Percentiles rank a stretch among this genome's conserved stretches.
These are phyloP conservation scores for Ceriops decandra DNA, from an alignment of 345 rosid genomes.

Conservation along the genomic window DNA sequence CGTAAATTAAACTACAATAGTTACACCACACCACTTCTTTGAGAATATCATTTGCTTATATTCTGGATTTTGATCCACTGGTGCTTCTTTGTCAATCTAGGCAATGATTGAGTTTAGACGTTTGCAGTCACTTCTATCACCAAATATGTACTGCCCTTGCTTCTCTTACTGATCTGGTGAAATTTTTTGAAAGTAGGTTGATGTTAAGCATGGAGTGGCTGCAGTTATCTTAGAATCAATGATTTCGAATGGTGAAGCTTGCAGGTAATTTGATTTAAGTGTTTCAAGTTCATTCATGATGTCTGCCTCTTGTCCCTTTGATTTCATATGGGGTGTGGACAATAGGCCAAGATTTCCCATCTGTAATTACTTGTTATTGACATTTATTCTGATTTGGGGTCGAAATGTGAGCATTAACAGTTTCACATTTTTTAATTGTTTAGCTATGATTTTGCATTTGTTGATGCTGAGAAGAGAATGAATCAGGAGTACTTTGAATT, in stretches of 20 bases:
- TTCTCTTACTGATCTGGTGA: constrained; percentile 3
- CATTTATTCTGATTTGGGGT: not conserved
- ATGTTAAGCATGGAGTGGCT: constrained; percentile 68
- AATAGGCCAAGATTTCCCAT: not conserved
- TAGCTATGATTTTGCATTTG: constrained; percentile 96
- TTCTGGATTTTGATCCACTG: no score
- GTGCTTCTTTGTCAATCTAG: no score
- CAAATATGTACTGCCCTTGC: not conserved
- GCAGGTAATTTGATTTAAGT: constrained; percentile 45
- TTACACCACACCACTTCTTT: not conserved
- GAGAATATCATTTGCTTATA: no score
- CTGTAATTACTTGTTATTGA: not conserved
- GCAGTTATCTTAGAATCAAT: constrained; percentile 57
- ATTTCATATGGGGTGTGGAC: not conserved
- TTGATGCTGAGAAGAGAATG: constrained; percentile 96
- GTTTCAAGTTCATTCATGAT: no score
- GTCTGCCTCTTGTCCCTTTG: not conserved
- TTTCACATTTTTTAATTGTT: constrained; percentile 8
- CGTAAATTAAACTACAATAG: no score
- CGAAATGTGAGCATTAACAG: constrained; percentile 5
- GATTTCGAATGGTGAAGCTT: constrained; percentile 65
- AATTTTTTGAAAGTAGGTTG: constrained; percentile 46
- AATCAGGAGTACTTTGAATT: constrained; percentile 79
- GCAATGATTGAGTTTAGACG: no score
- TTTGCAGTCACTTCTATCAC: no score